Evolutionary conservation across 345 rosid genomes (phyloP), one percentile per base, ranked within the genome.

Genomic region (Citrus reticulata): DNA sequence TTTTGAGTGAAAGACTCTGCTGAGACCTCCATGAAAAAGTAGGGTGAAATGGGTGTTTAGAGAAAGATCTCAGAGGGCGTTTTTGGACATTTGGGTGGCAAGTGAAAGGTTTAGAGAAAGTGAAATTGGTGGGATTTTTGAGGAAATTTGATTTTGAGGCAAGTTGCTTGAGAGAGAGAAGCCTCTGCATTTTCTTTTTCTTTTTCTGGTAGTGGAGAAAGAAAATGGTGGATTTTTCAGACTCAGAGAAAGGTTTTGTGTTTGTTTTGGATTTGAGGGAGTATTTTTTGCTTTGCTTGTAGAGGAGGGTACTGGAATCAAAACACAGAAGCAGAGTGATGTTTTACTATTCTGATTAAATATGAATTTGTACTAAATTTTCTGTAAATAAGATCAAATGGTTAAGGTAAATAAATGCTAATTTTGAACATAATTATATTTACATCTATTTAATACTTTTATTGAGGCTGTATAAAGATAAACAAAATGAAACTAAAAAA

Each of bases 131-230:
- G 68, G 75, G 61, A 34, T n/a, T 63, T 74, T 80, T 88, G 61
- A 79, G 42, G 82, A 84, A 73, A 77, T 83, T 87, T 68, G 90
- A 73, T 75, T 83, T 87, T 68, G 90, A 81, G 25, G 88, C 83
- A 54, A 81, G 75, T 74, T 64, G 70, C 51, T 81, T 86, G 58
- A 83, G 84, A 22, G 74, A 35, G 72, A 88, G 49, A 39, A 88
- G 76, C 62, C 90, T 74, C 42, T 88, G 89, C 95, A 86, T 85
- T 79, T 81, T 37, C 6, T 9, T 9, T 20, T 34, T 37, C 4
- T 37, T 37, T 37, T 34, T 34, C 35, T 49, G 16, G 19, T 25
- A 7, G 13, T 2, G 13, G 11, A 22, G 6, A 9, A 24, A 1
- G 42, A 10, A 72, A 19, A 30, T 55, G 22, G n/a, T 27, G 57